Evolutionary conservation across 257 asterid genomes (phyloP).

Genomic region (Scutellaria barbata): DNA sequence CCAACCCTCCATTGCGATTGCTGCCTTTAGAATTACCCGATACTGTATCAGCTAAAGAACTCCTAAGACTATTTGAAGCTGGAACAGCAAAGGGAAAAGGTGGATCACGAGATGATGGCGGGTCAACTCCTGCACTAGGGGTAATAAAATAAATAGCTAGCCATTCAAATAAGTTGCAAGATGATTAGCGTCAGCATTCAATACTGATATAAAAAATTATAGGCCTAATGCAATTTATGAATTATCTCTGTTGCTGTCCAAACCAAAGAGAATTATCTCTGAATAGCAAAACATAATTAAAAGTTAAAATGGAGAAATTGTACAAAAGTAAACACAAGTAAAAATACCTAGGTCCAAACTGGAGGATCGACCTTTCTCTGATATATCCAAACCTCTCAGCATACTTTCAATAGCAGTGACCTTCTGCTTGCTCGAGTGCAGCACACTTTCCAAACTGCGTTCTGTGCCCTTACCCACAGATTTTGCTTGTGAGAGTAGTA

Average conservation of each 20-base stretch:
- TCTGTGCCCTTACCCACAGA: constrained; percentile 68
- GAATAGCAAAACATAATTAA: background rate
- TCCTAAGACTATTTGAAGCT: constrained; percentile 74
- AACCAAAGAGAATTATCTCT: constrained; percentile 9
- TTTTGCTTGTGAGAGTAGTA: constrained; percentile 74
- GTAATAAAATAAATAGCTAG: constrained; percentile 60
- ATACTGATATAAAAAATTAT: constrained; percentile 6
- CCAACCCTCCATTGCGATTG: constrained; percentile 86
- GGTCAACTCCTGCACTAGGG: constrained; percentile 99
- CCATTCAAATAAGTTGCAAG: constrained; percentile 44
- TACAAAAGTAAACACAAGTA: constrained; percentile 42
- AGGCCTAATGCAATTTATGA: constrained; percentile 12
- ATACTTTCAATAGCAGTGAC: constrained; percentile 98
- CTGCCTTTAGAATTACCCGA: constrained; percentile 71
- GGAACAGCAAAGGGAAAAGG: constrained; percentile 98
- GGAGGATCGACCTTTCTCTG: constrained; percentile 84
- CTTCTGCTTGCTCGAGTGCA: constrained; percentile 94
- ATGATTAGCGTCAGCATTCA: constrained; percentile 26
- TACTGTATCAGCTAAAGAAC: constrained; percentile 59
- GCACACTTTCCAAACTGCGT: constrained; percentile 95
- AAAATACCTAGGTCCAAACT: constrained; percentile 98
- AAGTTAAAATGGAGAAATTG: constrained; percentile 24
- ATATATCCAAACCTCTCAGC: constrained; percentile 86
- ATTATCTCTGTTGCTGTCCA: constrained; percentile 5
- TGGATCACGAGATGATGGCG: constrained; percentile 99